These are phyloP conservation scores for Ensete glaucum DNA, from an alignment of 176 grass and related monocot species.

Conservation along the genomic window DNA sequence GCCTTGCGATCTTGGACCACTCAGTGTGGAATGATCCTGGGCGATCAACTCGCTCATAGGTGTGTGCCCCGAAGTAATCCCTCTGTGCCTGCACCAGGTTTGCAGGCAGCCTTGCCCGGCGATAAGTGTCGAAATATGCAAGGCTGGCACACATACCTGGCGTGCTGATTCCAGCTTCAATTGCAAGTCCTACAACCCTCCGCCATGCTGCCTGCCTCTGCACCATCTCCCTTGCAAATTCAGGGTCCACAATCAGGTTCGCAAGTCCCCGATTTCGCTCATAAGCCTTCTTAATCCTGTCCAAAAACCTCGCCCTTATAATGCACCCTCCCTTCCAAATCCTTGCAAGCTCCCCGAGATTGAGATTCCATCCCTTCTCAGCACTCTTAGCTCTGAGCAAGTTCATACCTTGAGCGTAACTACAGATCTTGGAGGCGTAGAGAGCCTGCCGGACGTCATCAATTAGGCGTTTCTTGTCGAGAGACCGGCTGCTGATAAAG, in stretches of 20 bases:
- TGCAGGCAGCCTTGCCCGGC: conserved; percentile 61
- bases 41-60: conserved; percentile 70
- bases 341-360: conserved; percentile 71
- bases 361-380: conserved; percentile 78
- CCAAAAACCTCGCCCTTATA: conserved; percentile 76
- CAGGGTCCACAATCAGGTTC: conserved; percentile 87
- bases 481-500: conserved; percentile 22
- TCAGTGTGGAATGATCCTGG: conserved; percentile 86
- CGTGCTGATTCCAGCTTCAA: conserved; percentile 75
- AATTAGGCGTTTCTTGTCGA: conserved; percentile 62
- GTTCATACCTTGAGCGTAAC: conserved; percentile 96
- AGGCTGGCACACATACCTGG: conserved; percentile 88
- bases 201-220: conserved; percentile 79
- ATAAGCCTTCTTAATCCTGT: conserved; percentile 83
- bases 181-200: conserved; percentile 66
- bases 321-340: conserved; percentile 98
- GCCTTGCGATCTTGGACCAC: conserved; percentile 59
- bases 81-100: conserved; percentile 93
- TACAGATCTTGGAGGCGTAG: conserved; percentile 82
- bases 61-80: conserved; percentile 89
- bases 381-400: conserved; percentile 61
- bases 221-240: conserved; percentile 94
- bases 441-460: conserved; percentile 72
- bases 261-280: conserved; percentile 58
- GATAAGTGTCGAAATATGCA: conserved; percentile 83